Conservation (phyloP, 768 basidiomycete genomes). For the Naganishia antarctica region DNA sequence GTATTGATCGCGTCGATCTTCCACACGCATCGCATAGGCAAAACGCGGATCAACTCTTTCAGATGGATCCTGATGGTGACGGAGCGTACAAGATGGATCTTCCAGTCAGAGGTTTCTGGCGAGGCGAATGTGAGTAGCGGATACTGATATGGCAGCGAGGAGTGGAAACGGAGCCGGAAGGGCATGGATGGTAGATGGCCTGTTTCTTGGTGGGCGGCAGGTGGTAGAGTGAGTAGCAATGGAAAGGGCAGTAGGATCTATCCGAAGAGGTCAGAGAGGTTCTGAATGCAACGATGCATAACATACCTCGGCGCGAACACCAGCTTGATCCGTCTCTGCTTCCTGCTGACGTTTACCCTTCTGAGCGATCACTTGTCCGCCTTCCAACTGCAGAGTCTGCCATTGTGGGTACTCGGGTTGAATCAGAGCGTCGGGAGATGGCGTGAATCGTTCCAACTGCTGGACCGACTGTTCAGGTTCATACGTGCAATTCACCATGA, state of each 20-base stretch:
- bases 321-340: not conserved
- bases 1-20: not conserved
- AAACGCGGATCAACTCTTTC: not conserved
- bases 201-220: not conserved
- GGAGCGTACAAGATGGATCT: slow-evolving; percentile 6
- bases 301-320: not conserved
- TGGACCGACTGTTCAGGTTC: not conserved
- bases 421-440: not conserved
- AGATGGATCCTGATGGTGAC: slow-evolving; percentile 6
- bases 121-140: slow-evolving; percentile 18
- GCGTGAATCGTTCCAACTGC: slow-evolving; percentile 6
- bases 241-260: slow-evolving; percentile 13
- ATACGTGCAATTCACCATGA: not conserved
- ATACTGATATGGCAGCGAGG: not conserved
- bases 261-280: not conserved
- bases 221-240: not conserved
- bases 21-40: not conserved
- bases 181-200: slow-evolving; percentile 2
- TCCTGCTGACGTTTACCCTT: not conserved
- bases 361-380: slow-evolving; percentile 1
- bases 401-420: slow-evolving; percentile 12
- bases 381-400: slow-evolving; percentile 7
- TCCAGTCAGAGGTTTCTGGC: slow-evolving; percentile 7
- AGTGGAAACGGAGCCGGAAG: slow-evolving; percentile 13
- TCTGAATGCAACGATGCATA: not conserved